Base-by-base conservation (phyloP, 257 asterid species). In the Forsythia suspensa region DNA sequence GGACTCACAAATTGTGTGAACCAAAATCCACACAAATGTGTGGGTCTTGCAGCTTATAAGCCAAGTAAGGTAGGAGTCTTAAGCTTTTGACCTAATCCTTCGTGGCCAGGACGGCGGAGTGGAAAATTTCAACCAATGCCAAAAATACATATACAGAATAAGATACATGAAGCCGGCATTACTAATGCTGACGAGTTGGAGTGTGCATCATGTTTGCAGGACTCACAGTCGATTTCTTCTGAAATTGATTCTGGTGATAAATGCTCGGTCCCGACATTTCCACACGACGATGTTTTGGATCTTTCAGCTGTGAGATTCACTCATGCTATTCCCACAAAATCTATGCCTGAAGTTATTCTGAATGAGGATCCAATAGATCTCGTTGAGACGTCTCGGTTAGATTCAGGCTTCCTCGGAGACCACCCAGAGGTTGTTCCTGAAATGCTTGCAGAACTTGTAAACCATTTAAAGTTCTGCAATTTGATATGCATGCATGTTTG, bases 91-190 rank as follows among this genome's bases (percentile, higher is more conserved):
- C 71, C 48, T 16, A 72, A n/a, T 51, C 46, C 18, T 48, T 77
- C 40, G 57, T 87, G 34, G 82, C 21, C 84, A 92, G 97, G 85
- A 71, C 83, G 55, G 80, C 80, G 80, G 51, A 76, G 79, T 29
- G 90, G 86, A 78, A 88, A 84, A 68, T 86, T 78, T 75, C 88
- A 86, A 82, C 89, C 92, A 68, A 86, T 88, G 82, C 85, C 88
- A 46, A 91, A 88, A 80, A 36, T 73, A 77, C 87, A 83, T 65
- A 75, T 52, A 69, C 85, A 82, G 43, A 66, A 79, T 72, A 83
- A 72, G 79, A 82, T 55, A 59, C 63, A 44, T 63, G 81, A 74
- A 74, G 67, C 77, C 68, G 59, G 78, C 43, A 71, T 72, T 78
- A 77, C 81, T 71, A 42, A 73, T 79, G 42, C 72, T 70, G 76